Percentiles rank a stretch among this genome's conserved stretches.
Evolutionary conservation across 1,139 yeast genomes (phyloP).

Genomic region (Geotrichum fermentans): DNA sequence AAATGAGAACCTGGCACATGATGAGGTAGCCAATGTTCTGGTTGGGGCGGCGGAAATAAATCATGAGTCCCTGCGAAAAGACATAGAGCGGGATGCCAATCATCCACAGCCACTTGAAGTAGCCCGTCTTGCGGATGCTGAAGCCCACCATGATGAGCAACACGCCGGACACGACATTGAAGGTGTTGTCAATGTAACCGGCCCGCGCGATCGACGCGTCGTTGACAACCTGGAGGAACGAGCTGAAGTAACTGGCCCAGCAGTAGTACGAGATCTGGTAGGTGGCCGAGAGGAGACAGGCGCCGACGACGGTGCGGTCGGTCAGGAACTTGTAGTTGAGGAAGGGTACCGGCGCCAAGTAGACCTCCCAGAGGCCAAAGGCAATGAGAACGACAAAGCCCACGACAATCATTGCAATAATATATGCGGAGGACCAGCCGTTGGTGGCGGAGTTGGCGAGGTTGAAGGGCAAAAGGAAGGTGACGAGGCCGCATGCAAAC

Average conservation of each 20-base stretch:
- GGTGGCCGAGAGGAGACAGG: conserved; percentile 30
- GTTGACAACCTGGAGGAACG: conserved; percentile 33
- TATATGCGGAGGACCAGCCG: conserved; percentile 31
- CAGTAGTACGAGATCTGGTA: conserved; percentile 31
- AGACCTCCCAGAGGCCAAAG: conserved; percentile 34
- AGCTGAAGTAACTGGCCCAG: conserved; percentile 34
- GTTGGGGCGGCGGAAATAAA: conserved; percentile 32
- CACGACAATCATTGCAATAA: conserved; percentile 37
- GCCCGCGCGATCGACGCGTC: conserved; percentile 28
- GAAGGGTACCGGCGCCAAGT: conserved; percentile 32
- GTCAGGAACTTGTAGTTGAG: conserved; percentile 30
- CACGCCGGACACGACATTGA: not conserved
- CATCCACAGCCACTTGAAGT: not conserved
- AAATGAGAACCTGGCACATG: conserved; percentile 37
- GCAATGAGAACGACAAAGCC: conserved; percentile 32
- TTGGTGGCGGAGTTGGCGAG: conserved; percentile 32
- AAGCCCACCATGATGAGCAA: not conserved
- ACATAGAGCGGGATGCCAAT: conserved; percentile 33
- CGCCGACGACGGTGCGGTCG: conserved; percentile 35
- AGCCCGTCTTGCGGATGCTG: not conserved
- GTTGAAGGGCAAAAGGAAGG: no score
- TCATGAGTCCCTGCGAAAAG: conserved; percentile 35
- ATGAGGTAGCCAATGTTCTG: conserved; percentile 31
- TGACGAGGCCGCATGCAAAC: not conserved
- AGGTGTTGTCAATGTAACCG: conserved; percentile 25